Conservation (phyloP, 2,329 filamentous ascomycete species). For the Neophaeococcomyces aloes region DNA sequence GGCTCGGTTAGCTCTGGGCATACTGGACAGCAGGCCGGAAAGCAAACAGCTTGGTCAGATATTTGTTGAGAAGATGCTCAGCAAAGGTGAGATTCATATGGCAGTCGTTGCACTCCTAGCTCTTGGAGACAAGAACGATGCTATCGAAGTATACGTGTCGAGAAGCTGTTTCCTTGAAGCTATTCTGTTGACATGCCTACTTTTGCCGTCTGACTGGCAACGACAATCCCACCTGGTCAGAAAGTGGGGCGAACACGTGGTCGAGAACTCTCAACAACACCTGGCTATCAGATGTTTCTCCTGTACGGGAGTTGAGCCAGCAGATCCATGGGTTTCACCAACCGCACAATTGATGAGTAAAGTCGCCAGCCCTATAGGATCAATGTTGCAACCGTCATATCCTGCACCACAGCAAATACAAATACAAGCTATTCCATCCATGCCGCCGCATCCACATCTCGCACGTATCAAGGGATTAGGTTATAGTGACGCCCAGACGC, state of each 20-base stretch:
- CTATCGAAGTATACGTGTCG: slow-evolving; percentile 91
- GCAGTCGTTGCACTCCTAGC: slow-evolving; percentile 88
- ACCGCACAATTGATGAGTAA: slow-evolving; percentile 50
- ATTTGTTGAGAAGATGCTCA: slow-evolving; percentile 80
- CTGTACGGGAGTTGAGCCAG: slow-evolving; percentile 74
- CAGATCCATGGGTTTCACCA: slow-evolving; percentile 80
- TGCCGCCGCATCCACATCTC: slow-evolving; percentile 26
- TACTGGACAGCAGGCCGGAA: slow-evolving; percentile 66
- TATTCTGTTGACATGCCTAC: slow-evolving; percentile 72
- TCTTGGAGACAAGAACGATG: slow-evolving; percentile 84
- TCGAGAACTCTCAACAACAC: slow-evolving; percentile 76
- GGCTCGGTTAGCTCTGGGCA: slow-evolving; percentile 89
- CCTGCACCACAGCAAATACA: slow-evolving; percentile 6
- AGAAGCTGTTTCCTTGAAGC: slow-evolving; percentile 89
- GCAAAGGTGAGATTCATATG: slow-evolving; percentile 81
- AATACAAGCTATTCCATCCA: slow-evolving; percentile 41
- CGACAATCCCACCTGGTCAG: slow-evolving; percentile 76
- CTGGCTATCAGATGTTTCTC: slow-evolving; percentile 88
- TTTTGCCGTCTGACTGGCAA: slow-evolving; percentile 80
- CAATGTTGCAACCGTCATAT: slow-evolving; percentile 15
- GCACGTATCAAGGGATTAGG: slow-evolving; percentile 18
- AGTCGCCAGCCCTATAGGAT: slow-evolving; percentile 38
- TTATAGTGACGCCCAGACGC: slow-evolving; percentile 43
- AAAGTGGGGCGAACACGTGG: slow-evolving; percentile 90
- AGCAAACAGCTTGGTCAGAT: slow-evolving; percentile 84